These are phyloP conservation scores for Pholiota conissans DNA, from an alignment of 768 basidiomycete genomes.

Conservation along the genomic window DNA sequence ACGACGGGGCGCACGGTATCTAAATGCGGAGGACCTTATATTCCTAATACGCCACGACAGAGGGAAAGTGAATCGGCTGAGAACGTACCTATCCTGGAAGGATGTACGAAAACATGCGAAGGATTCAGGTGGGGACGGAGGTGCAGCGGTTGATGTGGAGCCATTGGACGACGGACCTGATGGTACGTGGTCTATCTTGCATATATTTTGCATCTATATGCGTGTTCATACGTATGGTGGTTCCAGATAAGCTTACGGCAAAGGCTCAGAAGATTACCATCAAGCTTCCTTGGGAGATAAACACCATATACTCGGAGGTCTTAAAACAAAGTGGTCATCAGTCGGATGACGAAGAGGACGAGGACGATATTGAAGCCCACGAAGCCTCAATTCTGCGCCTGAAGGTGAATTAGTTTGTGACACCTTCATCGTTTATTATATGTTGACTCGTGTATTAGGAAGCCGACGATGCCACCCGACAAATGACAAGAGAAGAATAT, in stretches of 20 bases:
- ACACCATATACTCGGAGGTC: constrained; percentile 88
- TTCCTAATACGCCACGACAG: constrained; percentile 94
- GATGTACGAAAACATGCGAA: constrained; percentile 96
- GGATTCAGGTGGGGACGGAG: constrained; percentile 82
- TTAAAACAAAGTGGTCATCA: constrained; percentile 74
- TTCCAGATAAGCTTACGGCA: constrained; percentile 68
- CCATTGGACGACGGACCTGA: constrained; percentile 82
- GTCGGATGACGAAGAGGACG: constrained; percentile 94
- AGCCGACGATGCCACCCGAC: constrained; percentile 91
- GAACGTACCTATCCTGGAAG: constrained; percentile 96
- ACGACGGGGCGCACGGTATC: constrained; percentile 80
- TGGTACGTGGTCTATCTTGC: constrained; percentile 40
- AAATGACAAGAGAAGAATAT: constrained; percentile 97
- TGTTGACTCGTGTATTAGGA: constrained; percentile 47
- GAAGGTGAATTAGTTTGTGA: constrained; percentile 43
- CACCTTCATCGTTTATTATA: background rate
- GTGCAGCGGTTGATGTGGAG: constrained; percentile 80
- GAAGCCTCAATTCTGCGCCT: constrained; percentile 90
- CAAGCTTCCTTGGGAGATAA: constrained; percentile 95
- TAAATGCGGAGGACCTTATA: constrained; percentile 93
- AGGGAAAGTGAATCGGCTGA: constrained; percentile 88
- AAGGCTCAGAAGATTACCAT: constrained; percentile 94
- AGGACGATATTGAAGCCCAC: constrained; percentile 94
- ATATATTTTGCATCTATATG: background rate
- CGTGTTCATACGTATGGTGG: background rate